phyloP scores from a whole-genome alignment of 495 filamentous ascomycete species.

The Neurospora sp. region DNA sequence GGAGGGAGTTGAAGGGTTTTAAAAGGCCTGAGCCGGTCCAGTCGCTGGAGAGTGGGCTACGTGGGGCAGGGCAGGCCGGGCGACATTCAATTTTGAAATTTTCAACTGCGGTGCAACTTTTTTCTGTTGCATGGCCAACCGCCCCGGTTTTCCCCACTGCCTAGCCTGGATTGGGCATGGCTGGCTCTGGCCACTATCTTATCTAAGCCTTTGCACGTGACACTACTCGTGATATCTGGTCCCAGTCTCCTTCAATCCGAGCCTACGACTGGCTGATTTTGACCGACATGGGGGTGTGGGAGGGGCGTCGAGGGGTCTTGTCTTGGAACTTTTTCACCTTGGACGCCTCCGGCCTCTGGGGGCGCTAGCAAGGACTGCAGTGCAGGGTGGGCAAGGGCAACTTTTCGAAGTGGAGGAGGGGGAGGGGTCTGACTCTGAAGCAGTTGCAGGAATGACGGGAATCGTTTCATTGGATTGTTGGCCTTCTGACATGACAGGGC shows the following conservation, averaged over 20 bases:
- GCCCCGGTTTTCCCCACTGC: neutral
- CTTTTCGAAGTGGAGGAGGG: neutral
- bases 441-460: neutral
- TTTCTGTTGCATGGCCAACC: constrained; percentile 6
- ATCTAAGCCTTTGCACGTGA: neutral
- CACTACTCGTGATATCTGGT: neutral
- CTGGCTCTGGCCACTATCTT: neutral
- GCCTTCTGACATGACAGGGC: neutral
- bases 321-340: neutral
- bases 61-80: constrained; percentile 23
- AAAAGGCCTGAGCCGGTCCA: neutral
- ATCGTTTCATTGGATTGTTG: neutral
- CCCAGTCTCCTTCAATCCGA: neutral
- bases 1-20: neutral
- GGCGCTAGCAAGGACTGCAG: neutral
- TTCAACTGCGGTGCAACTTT: constrained; percentile 22
- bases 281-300: neutral
- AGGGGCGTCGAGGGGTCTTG: neutral
- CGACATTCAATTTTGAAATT: constrained; percentile 21
- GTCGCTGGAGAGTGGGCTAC: constrained; percentile 6
- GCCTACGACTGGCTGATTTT: neutral
- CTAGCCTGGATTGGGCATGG: neutral
- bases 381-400: neutral
- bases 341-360: neutral
- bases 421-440: neutral